Percentiles rank a stretch among this genome's conserved stretches.
Evolutionary conservation across 192 early-diverging fungal species (phyloP).

Genomic region (Mortierella alpina): DNA sequence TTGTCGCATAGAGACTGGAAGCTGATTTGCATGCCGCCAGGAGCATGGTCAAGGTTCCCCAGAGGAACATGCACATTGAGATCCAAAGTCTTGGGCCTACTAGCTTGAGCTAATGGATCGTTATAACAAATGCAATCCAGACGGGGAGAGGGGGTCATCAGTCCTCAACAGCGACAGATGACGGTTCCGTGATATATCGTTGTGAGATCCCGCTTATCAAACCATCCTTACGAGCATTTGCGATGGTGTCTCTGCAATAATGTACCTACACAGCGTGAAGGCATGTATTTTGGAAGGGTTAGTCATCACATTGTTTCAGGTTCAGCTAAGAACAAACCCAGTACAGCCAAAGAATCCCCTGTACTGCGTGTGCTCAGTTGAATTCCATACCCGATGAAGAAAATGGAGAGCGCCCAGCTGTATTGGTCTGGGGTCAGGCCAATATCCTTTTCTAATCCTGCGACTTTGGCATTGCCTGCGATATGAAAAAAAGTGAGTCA

Average conservation of each 20-base stretch:
- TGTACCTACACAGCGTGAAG: too few relatives aligned
- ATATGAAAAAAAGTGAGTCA: neutral
- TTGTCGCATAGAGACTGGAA: slow-evolving; percentile 51
- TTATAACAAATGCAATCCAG: slow-evolving; percentile 64
- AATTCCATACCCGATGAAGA: slow-evolving; percentile 61
- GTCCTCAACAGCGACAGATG: neutral
- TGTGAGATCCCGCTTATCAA: too few relatives aligned
- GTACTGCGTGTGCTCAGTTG: neutral
- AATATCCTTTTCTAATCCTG: slow-evolving; percentile 60
- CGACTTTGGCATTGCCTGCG: slow-evolving; percentile 67
- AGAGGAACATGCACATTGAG: slow-evolving; percentile 62
- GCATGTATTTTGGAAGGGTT: too few relatives aligned
- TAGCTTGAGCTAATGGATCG: slow-evolving; percentile 70
- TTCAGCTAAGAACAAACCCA: neutral
- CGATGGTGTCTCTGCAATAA: too few relatives aligned
- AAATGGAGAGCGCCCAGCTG: slow-evolving; percentile 70
- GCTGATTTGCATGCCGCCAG: slow-evolving; percentile 57
- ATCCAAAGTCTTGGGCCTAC: slow-evolving; percentile 67
- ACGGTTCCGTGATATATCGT: too few relatives aligned
- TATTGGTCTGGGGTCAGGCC: slow-evolving; percentile 56
- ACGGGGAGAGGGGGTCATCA: neutral
- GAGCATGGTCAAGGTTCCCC: slow-evolving; percentile 59
- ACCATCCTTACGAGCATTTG: too few relatives aligned
- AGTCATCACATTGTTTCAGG: too few relatives aligned
- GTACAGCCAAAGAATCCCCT: neutral